Evolutionary conservation across 306 rosid species (phyloP).

Genomic region (Malus sieversii): DNA sequence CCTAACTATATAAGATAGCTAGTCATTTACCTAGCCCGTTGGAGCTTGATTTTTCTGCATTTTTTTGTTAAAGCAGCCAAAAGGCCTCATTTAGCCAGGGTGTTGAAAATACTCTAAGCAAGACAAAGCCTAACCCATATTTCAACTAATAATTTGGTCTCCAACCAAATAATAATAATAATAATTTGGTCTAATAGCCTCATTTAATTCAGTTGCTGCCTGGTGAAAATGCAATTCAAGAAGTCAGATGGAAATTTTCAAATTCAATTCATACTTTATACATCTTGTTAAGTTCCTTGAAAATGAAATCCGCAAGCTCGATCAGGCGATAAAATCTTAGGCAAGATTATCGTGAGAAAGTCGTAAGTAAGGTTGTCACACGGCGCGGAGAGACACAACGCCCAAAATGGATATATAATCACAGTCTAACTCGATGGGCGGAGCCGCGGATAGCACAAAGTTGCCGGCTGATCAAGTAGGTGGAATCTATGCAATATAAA

Average conservation of each 20-base stretch:
- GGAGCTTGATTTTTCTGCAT: too few species aligned
- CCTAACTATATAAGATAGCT: too few species aligned
- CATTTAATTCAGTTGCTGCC: background rate
- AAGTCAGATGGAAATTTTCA: too few species aligned
- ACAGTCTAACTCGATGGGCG: background rate
- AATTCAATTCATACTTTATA: background rate
- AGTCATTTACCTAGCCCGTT: too few species aligned
- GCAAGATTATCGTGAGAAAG: background rate
- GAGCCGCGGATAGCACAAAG: background rate
- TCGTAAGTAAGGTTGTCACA: too few species aligned
- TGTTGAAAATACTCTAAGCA: background rate
- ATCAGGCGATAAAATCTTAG: accelerated
- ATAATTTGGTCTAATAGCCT: background rate
- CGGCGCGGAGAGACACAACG: too few species aligned
- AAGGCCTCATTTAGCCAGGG: too few species aligned
- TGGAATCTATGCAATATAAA: background rate
- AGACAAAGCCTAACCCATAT: background rate
- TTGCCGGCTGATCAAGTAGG: background rate
- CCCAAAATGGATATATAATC: background rate
- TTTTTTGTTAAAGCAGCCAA: too few species aligned
- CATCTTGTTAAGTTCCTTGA: background rate
- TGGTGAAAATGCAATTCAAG: background rate
- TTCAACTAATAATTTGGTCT: background rate
- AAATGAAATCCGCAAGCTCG: background rate
- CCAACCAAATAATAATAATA: too few species aligned